Conservation (phyloP, 768 basidiomycete genomes). For the Naganishia randhawae region DNA sequence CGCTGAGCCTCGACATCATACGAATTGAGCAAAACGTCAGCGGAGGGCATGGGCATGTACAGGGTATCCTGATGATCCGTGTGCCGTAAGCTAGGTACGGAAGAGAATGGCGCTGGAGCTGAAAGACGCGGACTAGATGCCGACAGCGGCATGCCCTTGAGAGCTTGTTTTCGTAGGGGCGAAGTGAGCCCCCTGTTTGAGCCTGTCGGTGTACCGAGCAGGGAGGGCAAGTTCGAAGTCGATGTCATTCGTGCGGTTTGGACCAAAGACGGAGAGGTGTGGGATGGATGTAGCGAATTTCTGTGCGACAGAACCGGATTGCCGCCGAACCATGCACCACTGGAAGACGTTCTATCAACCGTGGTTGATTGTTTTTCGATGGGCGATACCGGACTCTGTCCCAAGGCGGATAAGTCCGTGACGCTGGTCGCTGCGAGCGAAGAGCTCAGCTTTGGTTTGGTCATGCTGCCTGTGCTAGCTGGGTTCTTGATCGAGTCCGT, state of each 20-base stretch:
- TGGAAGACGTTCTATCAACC: too few species aligned
- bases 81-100: conserved; percentile 6
- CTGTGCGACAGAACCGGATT: conserved; percentile 3
- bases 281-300: conserved; percentile 20
- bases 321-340: not conserved
- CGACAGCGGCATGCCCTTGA: conserved; percentile 11
- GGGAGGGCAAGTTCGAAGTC: conserved; percentile 2
- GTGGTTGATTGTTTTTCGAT: not conserved
- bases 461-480: not conserved
- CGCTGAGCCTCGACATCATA: conserved; percentile 68
- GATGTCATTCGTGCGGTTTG: conserved; percentile 16
- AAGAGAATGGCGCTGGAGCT: conserved; percentile 19
- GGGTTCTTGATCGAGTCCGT: not conserved
- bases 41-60: conserved; percentile 33
- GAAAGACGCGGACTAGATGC: conserved; percentile 17
- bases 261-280: conserved; percentile 23
- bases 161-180: not conserved
- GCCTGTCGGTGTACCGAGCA: not conserved
- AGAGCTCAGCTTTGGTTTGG: not conserved
- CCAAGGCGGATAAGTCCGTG: conserved; percentile 1
- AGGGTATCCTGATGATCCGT: not conserved
- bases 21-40: conserved; percentile 59
- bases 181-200: not conserved
- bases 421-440: not conserved
- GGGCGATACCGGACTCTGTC: conserved; percentile 4